Conservation (phyloP, 225 moss, liverwort and hornwort species). For the Pseudisothecium myosuroides region DNA sequence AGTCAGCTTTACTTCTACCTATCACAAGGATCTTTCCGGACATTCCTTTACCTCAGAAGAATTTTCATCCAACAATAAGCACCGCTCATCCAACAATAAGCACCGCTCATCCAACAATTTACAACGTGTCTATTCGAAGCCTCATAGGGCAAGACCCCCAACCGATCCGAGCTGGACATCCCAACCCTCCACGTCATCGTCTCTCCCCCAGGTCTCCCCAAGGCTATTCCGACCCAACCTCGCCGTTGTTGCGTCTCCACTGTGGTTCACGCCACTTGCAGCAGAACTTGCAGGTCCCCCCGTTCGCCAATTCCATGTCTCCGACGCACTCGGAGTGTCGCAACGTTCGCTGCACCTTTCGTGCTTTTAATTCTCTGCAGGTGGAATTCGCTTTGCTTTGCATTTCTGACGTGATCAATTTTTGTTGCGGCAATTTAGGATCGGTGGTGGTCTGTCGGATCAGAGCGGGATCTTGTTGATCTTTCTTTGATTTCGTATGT, state of each 20-base stretch:
- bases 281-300: background rate
- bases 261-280: background rate
- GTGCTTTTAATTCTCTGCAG: background rate
- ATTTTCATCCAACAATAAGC: background rate
- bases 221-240: background rate
- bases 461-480: background rate
- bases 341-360: background rate
- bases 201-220: background rate
- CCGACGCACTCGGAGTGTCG: background rate
- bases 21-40: background rate
- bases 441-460: background rate
- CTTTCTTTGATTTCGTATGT: background rate
- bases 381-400: background rate
- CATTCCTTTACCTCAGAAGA: background rate
- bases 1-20: background rate
- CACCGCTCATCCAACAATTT: background rate
- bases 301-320: background rate
- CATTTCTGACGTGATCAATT: background rate
- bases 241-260: background rate
- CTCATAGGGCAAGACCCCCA: background rate
- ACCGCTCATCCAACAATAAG: background rate
- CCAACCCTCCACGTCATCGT: background rate
- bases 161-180: background rate
- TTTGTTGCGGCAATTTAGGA: background rate
- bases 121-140: background rate